Base-by-base conservation (phyloP, 805 yeast genomes). In the Ogataea dorogensis region DNA sequence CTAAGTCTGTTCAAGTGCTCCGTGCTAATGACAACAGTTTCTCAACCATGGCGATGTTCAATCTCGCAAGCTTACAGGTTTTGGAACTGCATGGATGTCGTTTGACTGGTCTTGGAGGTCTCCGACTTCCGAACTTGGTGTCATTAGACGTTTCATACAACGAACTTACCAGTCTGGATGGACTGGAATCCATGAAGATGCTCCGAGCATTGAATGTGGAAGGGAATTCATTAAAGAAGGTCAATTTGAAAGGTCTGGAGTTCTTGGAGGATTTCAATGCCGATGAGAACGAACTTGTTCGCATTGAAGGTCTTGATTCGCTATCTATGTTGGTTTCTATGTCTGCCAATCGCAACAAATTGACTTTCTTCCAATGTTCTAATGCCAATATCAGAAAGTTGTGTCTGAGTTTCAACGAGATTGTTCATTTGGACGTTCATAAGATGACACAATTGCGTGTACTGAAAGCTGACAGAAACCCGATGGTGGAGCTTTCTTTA, bases 231-330 rank as follows among this genome's bases (percentile, higher is more conserved):
- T 43, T 75, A 7, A 77, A 75, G 1, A 48, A 31, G 3, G 31
- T 75, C 2, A 61, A 71, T 45, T 63, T 74, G 28, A 43, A 47
- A 2, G 47, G 58, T 5, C 50, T 75, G 17, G 56, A 61, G 28
- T 60, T 63, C 36, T 53, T 75, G 21, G 71, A 73, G 45, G 72
- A 67, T 19, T 46, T 75, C 36, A 59, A 65, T 17, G 29, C 75
- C 27, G 62, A 70, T 12, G 69, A 65, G 12, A 75, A 75, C 47
- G 47, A 47, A n/a, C 46, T 75, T 11, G 36, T 47, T 3, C 26
- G 42, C 1, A 36, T 75, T 2, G 13, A 14, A 0, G 70, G 71
- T 4, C 33, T 74, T 7, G 70, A 67, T 14, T 39, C 43, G 5
- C 46, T 70, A 23, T 54, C 62, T 1, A 50, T 50, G 15, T 52